Conservation (phyloP, 202 grass and related monocot species). For the Dendrocalamus latiflorus region DNA sequence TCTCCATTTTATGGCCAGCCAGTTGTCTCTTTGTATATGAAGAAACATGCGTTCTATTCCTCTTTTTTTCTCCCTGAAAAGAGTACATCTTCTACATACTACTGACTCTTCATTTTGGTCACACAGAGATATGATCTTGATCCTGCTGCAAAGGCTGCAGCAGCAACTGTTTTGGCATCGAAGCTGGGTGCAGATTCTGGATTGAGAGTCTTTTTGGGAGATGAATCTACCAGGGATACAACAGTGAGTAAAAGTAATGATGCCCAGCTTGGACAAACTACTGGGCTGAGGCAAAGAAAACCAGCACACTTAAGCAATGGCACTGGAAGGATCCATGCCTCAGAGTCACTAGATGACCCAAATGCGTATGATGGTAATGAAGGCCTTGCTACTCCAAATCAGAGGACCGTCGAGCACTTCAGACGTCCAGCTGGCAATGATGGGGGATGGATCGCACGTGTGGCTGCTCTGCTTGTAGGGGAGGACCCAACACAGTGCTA, state of each 20-base stretch:
- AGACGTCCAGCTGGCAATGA: conserved; percentile 45
- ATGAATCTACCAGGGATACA: conserved; percentile 41
- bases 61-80: neutral
- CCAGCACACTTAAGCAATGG: conserved; percentile 4
- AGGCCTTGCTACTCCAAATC: conserved; percentile 32
- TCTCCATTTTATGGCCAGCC: neutral
- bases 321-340: neutral
- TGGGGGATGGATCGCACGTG: conserved; percentile 79
- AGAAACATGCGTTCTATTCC: neutral
- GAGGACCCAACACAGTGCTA: conserved; percentile 98
- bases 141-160: conserved; percentile 87
- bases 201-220: conserved; percentile 67
- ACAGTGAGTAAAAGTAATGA: conserved; percentile 41
- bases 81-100: neutral
- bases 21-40: neutral
- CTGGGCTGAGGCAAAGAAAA: conserved; percentile 54
- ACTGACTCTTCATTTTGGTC: conserved; percentile 19
- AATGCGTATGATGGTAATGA: conserved; percentile 41
- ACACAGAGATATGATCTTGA: conserved; percentile 89
- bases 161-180: conserved; percentile 86
- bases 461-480: conserved; percentile 86
- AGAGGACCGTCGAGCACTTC: conserved; percentile 59
- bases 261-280: conserved; percentile 27
- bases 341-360: conserved; percentile 39
- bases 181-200: conserved; percentile 81